Percentiles rank a stretch among this genome's conserved stretches.
phyloP scores from a whole-genome alignment of 805 yeast genomes.

The Candida parachauliodes region DNA sequence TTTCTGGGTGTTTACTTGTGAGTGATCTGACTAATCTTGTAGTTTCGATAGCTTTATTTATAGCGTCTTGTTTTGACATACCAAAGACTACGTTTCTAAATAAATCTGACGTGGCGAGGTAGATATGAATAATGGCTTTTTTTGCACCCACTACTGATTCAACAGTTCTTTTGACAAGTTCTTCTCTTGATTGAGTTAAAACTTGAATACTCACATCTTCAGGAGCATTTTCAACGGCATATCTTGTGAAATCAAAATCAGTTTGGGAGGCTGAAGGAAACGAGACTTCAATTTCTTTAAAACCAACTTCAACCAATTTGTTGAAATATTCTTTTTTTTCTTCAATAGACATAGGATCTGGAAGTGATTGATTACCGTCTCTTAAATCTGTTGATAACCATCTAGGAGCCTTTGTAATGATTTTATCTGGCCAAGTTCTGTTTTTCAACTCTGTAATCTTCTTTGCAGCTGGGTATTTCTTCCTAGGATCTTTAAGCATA shows the following conservation, averaged over 20 bases:
- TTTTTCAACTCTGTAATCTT: conserved; percentile 41
- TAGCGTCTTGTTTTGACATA: conserved; percentile 66
- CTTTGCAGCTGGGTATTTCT: conserved; percentile 55
- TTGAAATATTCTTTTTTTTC: conserved; percentile 75
- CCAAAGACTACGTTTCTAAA: conserved; percentile 75
- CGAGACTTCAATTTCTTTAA: conserved; percentile 77
- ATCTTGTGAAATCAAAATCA: conserved; percentile 77
- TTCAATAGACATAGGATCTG: conserved; percentile 76
- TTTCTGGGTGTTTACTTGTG: conserved; percentile 70
- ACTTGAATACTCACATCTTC: conserved; percentile 73
- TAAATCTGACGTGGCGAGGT: conserved; percentile 71
- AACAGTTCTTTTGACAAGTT: conserved; percentile 67
- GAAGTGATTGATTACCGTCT: conserved; percentile 79
- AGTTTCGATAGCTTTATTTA: conserved; percentile 66
- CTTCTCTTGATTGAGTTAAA: conserved; percentile 74
- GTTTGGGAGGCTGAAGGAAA: conserved; percentile 82
- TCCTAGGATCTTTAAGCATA: conserved; percentile 70
- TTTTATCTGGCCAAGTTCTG: conserved; percentile 69
- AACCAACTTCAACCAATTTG: conserved; percentile 67
- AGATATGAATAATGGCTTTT: conserved; percentile 67
- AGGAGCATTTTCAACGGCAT: conserved; percentile 76
- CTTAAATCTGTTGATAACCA: conserved; percentile 79
- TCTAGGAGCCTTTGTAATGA: conserved; percentile 68
- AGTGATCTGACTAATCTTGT: conserved; percentile 63
- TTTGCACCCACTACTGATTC: conserved; percentile 73